Evolutionary conservation across 257 asterid species (phyloP).

Genomic region (Striga asiatica): DNA sequence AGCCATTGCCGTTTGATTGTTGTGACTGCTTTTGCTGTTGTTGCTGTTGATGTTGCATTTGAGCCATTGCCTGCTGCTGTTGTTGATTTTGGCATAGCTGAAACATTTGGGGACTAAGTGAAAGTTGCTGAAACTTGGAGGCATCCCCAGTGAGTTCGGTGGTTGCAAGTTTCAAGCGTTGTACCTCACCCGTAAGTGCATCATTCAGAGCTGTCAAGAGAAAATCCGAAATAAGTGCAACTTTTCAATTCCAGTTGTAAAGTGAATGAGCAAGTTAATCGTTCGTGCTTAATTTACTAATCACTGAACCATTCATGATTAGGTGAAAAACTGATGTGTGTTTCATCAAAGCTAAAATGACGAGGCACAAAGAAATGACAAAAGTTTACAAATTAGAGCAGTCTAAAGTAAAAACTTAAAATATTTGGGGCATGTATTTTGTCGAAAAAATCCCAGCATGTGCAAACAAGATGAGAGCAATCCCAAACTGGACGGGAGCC

Average conservation of each 20-base stretch:
- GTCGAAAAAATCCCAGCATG: background rate
- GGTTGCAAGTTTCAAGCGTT: conserved; percentile 47
- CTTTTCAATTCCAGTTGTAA: background rate
- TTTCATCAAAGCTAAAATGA: background rate
- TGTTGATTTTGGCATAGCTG: conserved; percentile 35
- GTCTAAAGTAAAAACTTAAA: background rate
- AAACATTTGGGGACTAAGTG: conserved; percentile 41
- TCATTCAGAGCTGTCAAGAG: conserved; percentile 53
- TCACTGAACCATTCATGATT: background rate
- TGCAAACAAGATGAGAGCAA: no score
- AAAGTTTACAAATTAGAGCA: background rate
- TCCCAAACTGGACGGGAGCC: no score
- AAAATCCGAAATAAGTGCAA: background rate
- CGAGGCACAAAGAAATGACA: background rate
- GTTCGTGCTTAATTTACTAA: background rate
- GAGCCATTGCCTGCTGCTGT: conserved; percentile 25
- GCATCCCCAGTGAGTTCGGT: conserved; percentile 33
- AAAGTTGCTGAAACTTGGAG: conserved; percentile 43
- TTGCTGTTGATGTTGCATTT: conserved; percentile 29
- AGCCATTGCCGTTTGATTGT: conserved; percentile 23
- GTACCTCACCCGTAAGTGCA: conserved; percentile 53
- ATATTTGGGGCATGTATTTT: background rate
- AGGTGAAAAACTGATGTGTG: background rate
- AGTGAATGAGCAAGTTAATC: background rate
- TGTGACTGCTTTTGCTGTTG: conserved; percentile 7